Evolutionary conservation across 306 rosid genomes (phyloP), one percentile per base, ranked within the genome.

Genomic region (Sicyos edulis): DNA sequence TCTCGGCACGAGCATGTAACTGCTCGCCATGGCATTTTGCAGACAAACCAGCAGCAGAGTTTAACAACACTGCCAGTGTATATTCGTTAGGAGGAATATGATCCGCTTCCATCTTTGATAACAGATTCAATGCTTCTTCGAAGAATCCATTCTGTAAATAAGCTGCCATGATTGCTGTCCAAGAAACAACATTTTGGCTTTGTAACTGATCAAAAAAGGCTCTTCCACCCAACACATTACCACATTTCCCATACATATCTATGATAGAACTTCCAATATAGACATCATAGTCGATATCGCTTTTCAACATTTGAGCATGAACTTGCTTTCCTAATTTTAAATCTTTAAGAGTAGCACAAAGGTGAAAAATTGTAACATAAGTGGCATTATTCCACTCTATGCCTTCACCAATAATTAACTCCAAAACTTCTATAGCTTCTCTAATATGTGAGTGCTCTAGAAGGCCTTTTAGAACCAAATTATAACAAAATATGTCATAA

Each of bases 181-280:
- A 74, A 26, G 77, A 59, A 64, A 74, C 69, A 20, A 74, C 71
- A 1, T 74, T 74, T 49, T n/a, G 70, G 54, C 54, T 74, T 26
- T n/a, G 69, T 51, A 74, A 51, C 50, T 8, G 45, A 60, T 74
- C 60, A 32, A 74, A 74, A 74, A 49, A 59, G n/a, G 54, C 37
- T 74, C 50, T 74, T 24, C 70, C 77, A 16, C 21, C 22, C 40
- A 60, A 10, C 40, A 74, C 70, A 17, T 60, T 49, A 74, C 56
- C 45, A 16, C 77, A 74, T 50, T 74, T 74, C 57, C 77, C 77
- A 50, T 74, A 74, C 77, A 74, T 74, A 26, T 74, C 77, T 60
- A 74, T 74, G 37, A 74, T 19, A 45, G 69, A 44, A 74, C 77
- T 74, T 32, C 70, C 70, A 29, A 60, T 74, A 24, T 74, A 74